phyloP scores from a whole-genome alignment of 257 asterid genomes.

The Nicotiana paniculata region DNA sequence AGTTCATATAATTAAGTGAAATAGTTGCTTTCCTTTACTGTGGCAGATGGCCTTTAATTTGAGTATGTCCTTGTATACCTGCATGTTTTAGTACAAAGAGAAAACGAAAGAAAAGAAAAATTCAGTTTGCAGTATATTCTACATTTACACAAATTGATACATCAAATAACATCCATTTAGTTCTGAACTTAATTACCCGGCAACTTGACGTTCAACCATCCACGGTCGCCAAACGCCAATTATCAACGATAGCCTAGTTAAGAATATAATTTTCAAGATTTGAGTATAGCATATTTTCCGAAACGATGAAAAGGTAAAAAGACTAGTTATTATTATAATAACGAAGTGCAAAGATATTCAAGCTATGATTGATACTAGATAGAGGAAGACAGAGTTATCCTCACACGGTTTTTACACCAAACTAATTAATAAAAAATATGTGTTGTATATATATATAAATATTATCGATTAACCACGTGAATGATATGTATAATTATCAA shows the following conservation, averaged over 20 bases:
- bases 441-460: too few species aligned
- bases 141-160: neutral
- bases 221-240: slow-evolving; percentile 21
- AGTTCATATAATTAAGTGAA: neutral
- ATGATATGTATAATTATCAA: too few species aligned
- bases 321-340: neutral
- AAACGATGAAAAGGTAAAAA: neutral
- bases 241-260: slow-evolving; percentile 20
- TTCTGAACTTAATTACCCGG: slow-evolving; percentile 16
- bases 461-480: too few species aligned
- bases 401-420: too few species aligned
- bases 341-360: neutral
- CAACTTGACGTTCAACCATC: slow-evolving; percentile 28
- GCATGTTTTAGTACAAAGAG: neutral
- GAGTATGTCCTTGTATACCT: slow-evolving; percentile 32
- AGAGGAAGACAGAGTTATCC: neutral
- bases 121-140: neutral
- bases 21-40: slow-evolving; percentile 25
- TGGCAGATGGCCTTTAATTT: slow-evolving; percentile 28
- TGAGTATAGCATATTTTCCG: neutral
- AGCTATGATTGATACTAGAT: too few species aligned
- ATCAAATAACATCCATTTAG: neutral
- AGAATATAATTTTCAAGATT: neutral
- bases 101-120: neutral
- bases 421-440: too few species aligned